Conservation (phyloP, 306 rosid genomes). For the Cicer cuneatum region DNA sequence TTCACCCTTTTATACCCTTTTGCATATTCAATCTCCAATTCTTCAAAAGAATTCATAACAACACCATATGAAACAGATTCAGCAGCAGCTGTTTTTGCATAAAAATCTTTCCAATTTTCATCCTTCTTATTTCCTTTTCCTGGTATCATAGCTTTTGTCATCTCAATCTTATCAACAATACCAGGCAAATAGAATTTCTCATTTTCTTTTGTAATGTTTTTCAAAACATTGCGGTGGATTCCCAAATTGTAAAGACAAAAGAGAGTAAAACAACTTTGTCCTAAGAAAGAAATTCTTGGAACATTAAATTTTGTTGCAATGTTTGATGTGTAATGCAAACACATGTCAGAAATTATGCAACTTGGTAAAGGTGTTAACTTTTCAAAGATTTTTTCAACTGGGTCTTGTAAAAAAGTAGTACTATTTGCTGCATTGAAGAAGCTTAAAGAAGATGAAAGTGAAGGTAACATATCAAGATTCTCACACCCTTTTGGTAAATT, state of each 20-base stretch:
- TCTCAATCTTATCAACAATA: conserved; percentile 48
- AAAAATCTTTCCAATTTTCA: background rate
- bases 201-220: conserved; percentile 17
- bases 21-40: conserved; percentile 52
- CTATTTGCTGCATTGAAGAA: conserved; percentile 44
- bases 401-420: conserved; percentile 25
- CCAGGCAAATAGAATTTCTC: conserved; percentile 52
- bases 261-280: conserved; percentile 49
- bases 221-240: background rate
- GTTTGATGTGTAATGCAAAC: conserved; percentile 42
- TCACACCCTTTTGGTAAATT: conserved; percentile 57
- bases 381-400: conserved; percentile 44
- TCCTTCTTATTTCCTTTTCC: background rate
- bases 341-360: conserved; percentile 54
- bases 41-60: conserved; percentile 56
- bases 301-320: conserved; percentile 44
- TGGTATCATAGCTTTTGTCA: conserved; percentile 49
- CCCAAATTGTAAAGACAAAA: conserved; percentile 34
- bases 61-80: conserved; percentile 50
- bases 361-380: conserved; percentile 47
- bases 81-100: conserved; percentile 35
- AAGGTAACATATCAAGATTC: conserved; percentile 53
- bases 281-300: conserved; percentile 56
- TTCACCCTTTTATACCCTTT: conserved; percentile 32
- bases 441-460: background rate